A percentile compares a stretch with the other conserved stretches of the same genome.
These are phyloP conservation scores for Pistacia integerrima DNA, from an alignment of 345 rosid genomes.

Conservation along the genomic window DNA sequence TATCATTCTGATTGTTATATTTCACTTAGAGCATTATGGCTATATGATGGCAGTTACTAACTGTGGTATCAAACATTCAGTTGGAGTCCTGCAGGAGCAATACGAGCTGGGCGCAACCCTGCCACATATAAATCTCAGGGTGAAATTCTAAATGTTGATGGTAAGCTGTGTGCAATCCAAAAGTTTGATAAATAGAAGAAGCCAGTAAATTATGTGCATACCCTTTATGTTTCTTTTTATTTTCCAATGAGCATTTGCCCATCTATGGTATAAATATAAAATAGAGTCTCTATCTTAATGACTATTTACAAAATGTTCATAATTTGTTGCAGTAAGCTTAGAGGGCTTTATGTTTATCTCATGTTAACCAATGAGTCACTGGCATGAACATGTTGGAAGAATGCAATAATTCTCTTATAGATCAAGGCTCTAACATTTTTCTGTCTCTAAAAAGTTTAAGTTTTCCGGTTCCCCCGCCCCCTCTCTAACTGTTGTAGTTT, in stretches of 20 bases:
- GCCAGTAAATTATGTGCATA: background rate
- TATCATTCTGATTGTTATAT: background rate
- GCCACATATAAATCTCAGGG: conserved; percentile 64
- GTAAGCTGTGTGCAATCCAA: conserved; percentile 38
- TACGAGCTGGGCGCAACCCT: conserved; percentile 75
- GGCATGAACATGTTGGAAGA: background rate
- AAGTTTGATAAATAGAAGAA: background rate
- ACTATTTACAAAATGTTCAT: background rate
- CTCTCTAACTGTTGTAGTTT: conserved; percentile 4
- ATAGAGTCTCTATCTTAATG: background rate
- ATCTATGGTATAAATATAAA: background rate
- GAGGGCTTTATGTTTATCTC: background rate
- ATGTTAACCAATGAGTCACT: background rate
- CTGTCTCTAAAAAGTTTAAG: background rate
- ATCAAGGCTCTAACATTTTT: background rate
- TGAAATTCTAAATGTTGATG: conserved; percentile 61
- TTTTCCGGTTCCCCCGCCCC: background rate
- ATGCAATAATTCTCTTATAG: background rate
- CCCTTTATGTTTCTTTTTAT: background rate
- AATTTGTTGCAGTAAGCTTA: background rate
- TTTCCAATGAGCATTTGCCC: background rate
- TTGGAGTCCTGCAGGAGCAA: conserved; percentile 98
- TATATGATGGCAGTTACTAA: conserved; percentile 18
- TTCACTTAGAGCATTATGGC: background rate
- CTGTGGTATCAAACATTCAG: conserved; percentile 41